Evolutionary conservation across 257 asterid species (phyloP), one percentile per base, ranked within the genome.

Genomic region (Verbascum thapsus): DNA sequence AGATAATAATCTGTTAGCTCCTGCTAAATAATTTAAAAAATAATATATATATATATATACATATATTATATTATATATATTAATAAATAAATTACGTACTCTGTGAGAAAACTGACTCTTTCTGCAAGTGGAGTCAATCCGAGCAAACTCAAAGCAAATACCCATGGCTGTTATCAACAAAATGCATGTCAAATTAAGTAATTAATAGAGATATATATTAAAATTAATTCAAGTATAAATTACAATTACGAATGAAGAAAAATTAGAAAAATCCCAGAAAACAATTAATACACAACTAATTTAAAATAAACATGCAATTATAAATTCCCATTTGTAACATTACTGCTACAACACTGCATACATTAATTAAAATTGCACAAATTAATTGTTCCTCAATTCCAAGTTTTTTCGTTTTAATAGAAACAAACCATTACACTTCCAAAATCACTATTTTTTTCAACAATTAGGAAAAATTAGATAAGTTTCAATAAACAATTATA

Each of bases 71-170:
- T 2, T 26, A 26, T 26, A 26, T 26, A 55, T 54, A 35, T 26
- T 39, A 57, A 49, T 41, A 15, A 20, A 7, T 3, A 35, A 18
- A 3, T 20, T 0, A 3, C 96, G 82, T 75, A 92, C 99, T 92
- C 99, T 10, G 99, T 92, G 62, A 92, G 70, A 50, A 83, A 92
- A 61, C 96, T 89, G 66, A 92, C 72, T 44, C 99, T 77, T 71
- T 92, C 99, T 0, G 99, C 99, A 4, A 92, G 86, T 11, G 99
- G 99, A 1, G 84, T 77, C 10, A 92, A 88, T 23, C 97, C 99
- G 6, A 92, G 63, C 66, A 90, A 81, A 66, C 99, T 92, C 88
- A 89, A 67, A 12, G 72, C 95, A 59, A 92, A 92, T 19, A 92
- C 83, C 94, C 95, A 92, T 43, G 95, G 77, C 99, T 92, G 85